Base-by-base conservation (phyloP, 139 green algal genomes). In the Mesotaenium endlicherianum region DNA sequence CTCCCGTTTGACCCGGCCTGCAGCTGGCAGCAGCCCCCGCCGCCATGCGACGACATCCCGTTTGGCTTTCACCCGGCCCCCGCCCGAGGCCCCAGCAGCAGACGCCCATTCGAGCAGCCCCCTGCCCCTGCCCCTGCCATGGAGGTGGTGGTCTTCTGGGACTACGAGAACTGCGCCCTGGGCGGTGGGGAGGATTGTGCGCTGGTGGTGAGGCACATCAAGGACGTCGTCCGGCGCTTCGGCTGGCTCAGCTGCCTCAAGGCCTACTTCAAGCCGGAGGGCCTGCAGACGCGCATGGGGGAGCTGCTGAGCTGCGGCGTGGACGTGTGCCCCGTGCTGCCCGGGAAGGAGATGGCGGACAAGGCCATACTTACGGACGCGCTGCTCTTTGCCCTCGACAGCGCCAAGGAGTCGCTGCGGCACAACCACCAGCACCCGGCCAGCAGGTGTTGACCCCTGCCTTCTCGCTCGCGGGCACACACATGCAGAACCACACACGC, bases 281-380 rank as follows among this genome's bases (percentile, higher is more conserved):
- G 17, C 39, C 11, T 85, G 43, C 36, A 58, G 17, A 41, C 38
- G 39, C 50, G 67, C 47, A 80, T 85, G 77, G 77, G 38, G 6
- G 40, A 80, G 40, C 71, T 85, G n/a, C 36, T 81, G 20, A 49
- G 36, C 17, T 79, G 64, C 53, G 79, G 79, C 47, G 79, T 85
- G 79, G 79, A 85, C 39, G 79, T 85, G 45, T 34, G 60, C n/a
- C 67, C 79, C 36, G 79, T 85, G 50, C 38, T 39, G 45, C 26
- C 40, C 31, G 79, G 79, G 36, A 85, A 85, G 43, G 79, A 85
- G 67, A 85, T 85, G 79, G 79, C 79, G 53, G 79, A 85, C 64
- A 85, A 85, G 64, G 50, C 79, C 50, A 85, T 85, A 60, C 69
- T 85, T 59, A 85, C 79, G 2, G 79, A 85, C 55, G 67, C 64